A percentile compares a stretch with the other conserved stretches of the same genome.
These are phyloP conservation scores for Cantharellus anzutake DNA, from an alignment of 768 basidiomycete species.

Conservation along the genomic window DNA sequence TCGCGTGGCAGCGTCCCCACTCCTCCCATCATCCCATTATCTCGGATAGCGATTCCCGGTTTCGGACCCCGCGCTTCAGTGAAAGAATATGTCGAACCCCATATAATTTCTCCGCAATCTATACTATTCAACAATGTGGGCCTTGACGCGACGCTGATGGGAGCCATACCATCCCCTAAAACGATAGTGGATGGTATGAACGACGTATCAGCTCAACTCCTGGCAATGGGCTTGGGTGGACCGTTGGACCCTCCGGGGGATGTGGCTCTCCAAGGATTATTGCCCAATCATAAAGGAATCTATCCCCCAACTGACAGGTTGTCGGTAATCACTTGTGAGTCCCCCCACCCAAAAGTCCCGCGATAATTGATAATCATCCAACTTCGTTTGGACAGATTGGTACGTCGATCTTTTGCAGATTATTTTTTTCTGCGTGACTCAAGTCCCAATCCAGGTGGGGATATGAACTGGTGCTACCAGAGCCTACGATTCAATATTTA, in stretches of 20 bases:
- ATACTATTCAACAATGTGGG: constrained; percentile 25
- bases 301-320: constrained; percentile 61
- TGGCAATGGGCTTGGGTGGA: constrained; percentile 42
- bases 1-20: neutral
- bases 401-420: neutral
- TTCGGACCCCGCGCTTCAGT: constrained; percentile 18
- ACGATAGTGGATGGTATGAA: constrained; percentile 48
- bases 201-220: constrained; percentile 54
- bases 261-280: constrained; percentile 19
- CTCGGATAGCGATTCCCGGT: neutral
- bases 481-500: constrained; percentile 44
- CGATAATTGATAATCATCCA: constrained; percentile 1
- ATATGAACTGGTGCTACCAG: constrained; percentile 56
- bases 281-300: constrained; percentile 46
- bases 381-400: constrained; percentile 38
- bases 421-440: neutral
- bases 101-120: no score
- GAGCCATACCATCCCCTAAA: constrained; percentile 56
- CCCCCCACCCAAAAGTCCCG: neutral
- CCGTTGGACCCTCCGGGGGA: neutral
- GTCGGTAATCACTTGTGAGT: constrained; percentile 60
- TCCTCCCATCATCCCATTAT: neutral
- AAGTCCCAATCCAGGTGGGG: constrained; percentile 33
- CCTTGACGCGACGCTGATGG: constrained; percentile 43
- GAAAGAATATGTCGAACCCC: constrained; percentile 26